Base-by-base conservation (phyloP, 1,284 basidiomycete species). In the Boletus semigastroideus region DNA sequence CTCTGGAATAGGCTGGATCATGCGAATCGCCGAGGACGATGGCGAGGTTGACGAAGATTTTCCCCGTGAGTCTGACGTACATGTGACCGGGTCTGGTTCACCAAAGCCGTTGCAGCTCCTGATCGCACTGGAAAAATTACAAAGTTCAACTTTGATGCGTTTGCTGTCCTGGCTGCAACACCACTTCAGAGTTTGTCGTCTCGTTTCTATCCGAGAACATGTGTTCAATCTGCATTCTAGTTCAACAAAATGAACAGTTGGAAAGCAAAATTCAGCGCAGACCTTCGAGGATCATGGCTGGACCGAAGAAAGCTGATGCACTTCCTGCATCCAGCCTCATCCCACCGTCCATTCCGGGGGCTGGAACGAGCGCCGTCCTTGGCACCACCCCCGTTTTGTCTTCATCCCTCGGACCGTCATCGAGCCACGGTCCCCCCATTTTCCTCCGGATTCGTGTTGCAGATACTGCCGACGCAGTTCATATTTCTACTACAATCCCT, bases 11-110 rank as follows among this genome's bases (percentile, higher is more conserved):
- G 94, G 92, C 1, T 99, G 96, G 95, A 87, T 93, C n/a, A 70
- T 99, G 70, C 78, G 94, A 53, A 94, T 99, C 51, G 92, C 95
- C 9, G 96, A 99, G 65, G 92, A 95, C 47, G 94, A 98, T 68
- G 97, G 97, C 16, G 94, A 98, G 69, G 94, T 98, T 0, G 97
- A 99, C 67, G 96, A 98, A 67, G 97, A 99, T 71, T 99, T 96
- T 64, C 96, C 97, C 28, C 86, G 92, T 94, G 64, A 59, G 83
- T 66, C 30, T 19, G 13, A 4, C 36, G n/a, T 36, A 48, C 38
- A 41, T 46, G 19, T 13, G 1, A 6, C 34, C 16, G 13, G 12
- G 27, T 37, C 8, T 25, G n/a, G 33, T 48, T 59, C 19, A 56
- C 37, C 40, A 3, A 51, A 4, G n/a, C 34, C 45, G n/a, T 53